Conservation (phyloP, 139 green algal species). For the Coelastrella sp. region DNA sequence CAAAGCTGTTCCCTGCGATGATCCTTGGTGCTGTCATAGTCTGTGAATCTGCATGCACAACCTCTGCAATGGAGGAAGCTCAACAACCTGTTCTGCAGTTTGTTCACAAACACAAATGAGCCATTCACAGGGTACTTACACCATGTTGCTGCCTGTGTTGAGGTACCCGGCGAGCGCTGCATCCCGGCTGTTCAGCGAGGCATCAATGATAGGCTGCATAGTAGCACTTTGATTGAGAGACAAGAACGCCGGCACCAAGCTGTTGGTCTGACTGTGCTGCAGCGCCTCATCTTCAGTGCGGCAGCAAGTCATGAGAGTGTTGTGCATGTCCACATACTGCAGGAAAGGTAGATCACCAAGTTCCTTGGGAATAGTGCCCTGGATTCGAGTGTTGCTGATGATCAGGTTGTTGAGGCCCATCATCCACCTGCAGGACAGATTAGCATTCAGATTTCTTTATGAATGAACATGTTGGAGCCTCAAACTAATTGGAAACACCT, state of each 20-base stretch:
- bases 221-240: not conserved
- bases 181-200: not conserved
- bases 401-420: conserved; percentile 28
- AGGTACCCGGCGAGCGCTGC: not conserved
- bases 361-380: conserved; percentile 39
- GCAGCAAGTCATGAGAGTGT: conserved; percentile 51
- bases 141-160: conserved; percentile 20
- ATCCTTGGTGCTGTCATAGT: too few species aligned
- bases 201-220: not conserved
- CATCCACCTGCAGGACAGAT: conserved; percentile 25
- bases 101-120: not conserved
- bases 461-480: too few species aligned
- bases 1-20: too few species aligned
- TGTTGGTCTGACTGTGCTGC: not conserved
- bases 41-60: too few species aligned
- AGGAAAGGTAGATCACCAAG: conserved; percentile 32
- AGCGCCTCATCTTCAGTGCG: not conserved
- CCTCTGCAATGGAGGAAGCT: too few species aligned
- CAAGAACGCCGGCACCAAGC: not conserved
- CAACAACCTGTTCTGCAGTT: not conserved
- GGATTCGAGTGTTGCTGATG: conserved; percentile 37
- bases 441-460: too few species aligned
- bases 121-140: not conserved
- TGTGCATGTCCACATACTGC: conserved; percentile 36
- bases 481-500: too few species aligned